Evolutionary conservation across 768 basidiomycete genomes (phyloP).

Genomic region (Boletus edulis): DNA sequence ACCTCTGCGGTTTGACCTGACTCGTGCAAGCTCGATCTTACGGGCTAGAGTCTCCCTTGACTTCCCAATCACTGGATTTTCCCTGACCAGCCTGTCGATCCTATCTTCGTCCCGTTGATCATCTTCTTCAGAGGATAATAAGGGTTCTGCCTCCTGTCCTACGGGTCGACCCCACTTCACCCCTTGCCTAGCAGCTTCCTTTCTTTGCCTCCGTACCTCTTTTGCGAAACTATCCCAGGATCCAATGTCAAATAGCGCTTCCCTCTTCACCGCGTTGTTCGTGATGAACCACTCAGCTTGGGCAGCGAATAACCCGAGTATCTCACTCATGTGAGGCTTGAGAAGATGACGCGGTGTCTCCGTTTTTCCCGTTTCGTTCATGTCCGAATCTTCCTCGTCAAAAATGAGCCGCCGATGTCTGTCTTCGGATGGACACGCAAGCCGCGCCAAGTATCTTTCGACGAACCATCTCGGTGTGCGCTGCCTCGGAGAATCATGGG

Average conservation of each 20-base stretch:
- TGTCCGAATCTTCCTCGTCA: constrained; percentile 30
- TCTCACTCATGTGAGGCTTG: constrained; percentile 48
- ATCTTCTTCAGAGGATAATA: constrained; percentile 10
- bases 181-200: constrained; percentile 26
- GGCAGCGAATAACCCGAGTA: constrained; percentile 49
- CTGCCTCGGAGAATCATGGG: constrained; percentile 30
- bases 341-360: constrained; percentile 42
- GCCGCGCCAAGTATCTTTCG: constrained; percentile 36
- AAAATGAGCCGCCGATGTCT: constrained; percentile 35
- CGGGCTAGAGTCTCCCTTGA: constrained; percentile 11
- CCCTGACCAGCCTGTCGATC: constrained; percentile 10
- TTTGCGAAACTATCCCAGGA: constrained; percentile 49
- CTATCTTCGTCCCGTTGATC: background rate
- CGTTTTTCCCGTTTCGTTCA: constrained; percentile 28
- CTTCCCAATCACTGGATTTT: constrained; percentile 32
- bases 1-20: background rate
- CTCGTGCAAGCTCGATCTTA: constrained; percentile 18
- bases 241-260: constrained; percentile 38
- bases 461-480: constrained; percentile 54
- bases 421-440: constrained; percentile 28
- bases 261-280: constrained; percentile 36
- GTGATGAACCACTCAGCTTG: constrained; percentile 61
- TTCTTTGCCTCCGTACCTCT: constrained; percentile 31
- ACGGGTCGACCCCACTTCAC: constrained; percentile 23
- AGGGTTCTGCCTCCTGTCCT: constrained; percentile 12